Conservation (phyloP, 2,329 filamentous ascomycete species). For the Claviceps fusiformis region DNA sequence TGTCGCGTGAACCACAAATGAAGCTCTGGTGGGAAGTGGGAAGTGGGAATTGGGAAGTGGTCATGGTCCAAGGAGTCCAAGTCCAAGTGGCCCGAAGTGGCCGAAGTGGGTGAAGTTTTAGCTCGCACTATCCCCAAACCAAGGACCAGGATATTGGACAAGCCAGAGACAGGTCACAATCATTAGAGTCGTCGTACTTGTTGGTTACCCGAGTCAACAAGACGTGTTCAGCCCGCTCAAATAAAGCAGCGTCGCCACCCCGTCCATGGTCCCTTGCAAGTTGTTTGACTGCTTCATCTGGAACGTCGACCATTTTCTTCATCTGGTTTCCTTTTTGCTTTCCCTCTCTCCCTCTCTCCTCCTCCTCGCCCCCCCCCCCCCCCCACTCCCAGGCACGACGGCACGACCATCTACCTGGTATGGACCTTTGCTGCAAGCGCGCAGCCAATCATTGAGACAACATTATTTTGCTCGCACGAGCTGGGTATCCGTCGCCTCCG, state of each 20-base stretch:
- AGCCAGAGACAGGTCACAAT: neutral
- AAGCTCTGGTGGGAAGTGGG: neutral
- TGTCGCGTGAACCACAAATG: too few species aligned
- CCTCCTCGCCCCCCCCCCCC: too few species aligned
- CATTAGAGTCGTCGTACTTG: neutral
- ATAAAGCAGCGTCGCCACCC: conserved; percentile 1
- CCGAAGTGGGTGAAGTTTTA: neutral
- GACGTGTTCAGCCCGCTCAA: neutral
- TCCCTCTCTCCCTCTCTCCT: too few species aligned
- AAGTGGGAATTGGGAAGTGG: too few species aligned
- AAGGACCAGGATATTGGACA: neutral
- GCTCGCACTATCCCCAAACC: neutral
- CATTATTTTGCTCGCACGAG: too few species aligned
- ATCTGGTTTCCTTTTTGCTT: too few species aligned
- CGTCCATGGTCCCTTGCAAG: neutral
- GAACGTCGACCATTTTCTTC: neutral
- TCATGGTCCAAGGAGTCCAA: too few species aligned
- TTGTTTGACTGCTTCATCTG: neutral
- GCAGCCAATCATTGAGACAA: too few species aligned
- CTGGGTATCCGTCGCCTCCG: too few species aligned
- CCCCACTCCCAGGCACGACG: neutral
- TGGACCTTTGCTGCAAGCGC: too few species aligned
- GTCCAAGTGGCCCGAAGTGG: neutral
- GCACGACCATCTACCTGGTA: neutral
- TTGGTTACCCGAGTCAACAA: neutral